A percentile compares a stretch with the other conserved stretches of the same genome.
Evolutionary conservation across 768 basidiomycete genomes (phyloP).

Genomic region (Lactifluus subvellereus): DNA sequence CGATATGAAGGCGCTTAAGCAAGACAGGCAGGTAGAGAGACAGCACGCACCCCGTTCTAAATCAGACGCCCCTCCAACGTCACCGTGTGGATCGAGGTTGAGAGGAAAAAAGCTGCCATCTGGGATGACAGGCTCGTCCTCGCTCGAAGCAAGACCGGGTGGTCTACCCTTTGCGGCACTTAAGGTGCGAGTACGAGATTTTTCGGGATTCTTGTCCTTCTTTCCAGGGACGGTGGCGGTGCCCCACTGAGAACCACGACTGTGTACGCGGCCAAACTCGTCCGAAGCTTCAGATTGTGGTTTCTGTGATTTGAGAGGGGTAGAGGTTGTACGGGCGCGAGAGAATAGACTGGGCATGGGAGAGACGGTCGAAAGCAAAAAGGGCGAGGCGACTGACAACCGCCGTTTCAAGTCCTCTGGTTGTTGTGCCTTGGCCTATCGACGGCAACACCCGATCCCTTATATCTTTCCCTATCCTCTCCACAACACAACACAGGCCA

Average conservation of each 20-base stretch:
- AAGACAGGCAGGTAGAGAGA: neutral
- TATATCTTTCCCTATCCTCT: too few relatives aligned
- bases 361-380: constrained; percentile 16
- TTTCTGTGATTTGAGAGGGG: constrained; percentile 32
- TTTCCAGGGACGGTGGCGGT: constrained; percentile 25
- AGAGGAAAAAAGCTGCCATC: constrained; percentile 35
- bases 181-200: constrained; percentile 39
- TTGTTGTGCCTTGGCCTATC: neutral
- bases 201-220: constrained; percentile 41
- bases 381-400: constrained; percentile 2
- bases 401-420: neutral
- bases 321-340: constrained; percentile 58
- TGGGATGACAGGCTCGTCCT: constrained; percentile 29
- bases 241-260: constrained; percentile 39
- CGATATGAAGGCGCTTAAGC: neutral
- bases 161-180: constrained; percentile 34
- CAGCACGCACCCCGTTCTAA: constrained; percentile 19
- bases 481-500: neutral
- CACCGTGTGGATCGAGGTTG: constrained; percentile 31
- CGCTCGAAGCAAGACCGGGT: constrained; percentile 35
- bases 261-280: constrained; percentile 60
- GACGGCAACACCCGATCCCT: neutral
- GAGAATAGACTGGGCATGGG: constrained; percentile 74
- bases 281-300: constrained; percentile 36
- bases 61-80: constrained; percentile 18